phyloP scores from a whole-genome alignment of 345 rosid species.

The Euphorbia peplus region DNA sequence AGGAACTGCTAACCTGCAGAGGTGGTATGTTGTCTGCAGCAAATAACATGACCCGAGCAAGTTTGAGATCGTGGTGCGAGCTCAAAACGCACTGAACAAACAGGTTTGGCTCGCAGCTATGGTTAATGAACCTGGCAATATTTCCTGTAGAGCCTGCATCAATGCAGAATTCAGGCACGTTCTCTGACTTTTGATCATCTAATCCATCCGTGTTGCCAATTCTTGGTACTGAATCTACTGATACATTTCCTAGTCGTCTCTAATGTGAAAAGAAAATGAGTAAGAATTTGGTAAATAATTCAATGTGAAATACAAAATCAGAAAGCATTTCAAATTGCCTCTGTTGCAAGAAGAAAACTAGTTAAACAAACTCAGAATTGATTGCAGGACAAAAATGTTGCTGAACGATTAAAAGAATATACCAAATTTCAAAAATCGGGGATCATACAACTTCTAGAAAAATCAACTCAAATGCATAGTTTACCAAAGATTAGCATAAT shows the following conservation, averaged over 20 bases:
- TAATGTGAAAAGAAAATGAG: constrained; percentile 25
- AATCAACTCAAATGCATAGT: background rate
- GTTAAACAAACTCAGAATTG: background rate
- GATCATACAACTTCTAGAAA: background rate
- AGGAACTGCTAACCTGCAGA: constrained; percentile 55
- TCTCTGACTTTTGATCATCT: constrained; percentile 49
- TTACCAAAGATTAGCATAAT: background rate
- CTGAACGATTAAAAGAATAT: background rate
- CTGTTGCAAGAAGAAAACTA: background rate
- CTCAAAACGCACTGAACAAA: constrained; percentile 86
- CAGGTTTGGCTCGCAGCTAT: constrained; percentile 91
- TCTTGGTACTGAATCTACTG: constrained; percentile 26
- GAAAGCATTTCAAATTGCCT: background rate
- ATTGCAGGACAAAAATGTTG: background rate
- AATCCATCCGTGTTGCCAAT: constrained; percentile 20
- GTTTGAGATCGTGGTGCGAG: constrained; percentile 73
- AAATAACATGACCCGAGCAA: constrained; percentile 80
- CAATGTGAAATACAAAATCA: background rate
- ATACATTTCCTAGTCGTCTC: constrained; percentile 58
- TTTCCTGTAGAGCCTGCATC: constrained; percentile 85
- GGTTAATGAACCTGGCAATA: constrained; percentile 85
- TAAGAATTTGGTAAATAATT: background rate
- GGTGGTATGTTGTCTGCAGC: constrained; percentile 98
- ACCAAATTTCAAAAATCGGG: background rate
- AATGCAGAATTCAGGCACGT: constrained; percentile 77